Evolutionary conservation across 83 land plant species (phyloP), one percentile per base, ranked within the genome.

Genomic region (Thuja plicata): DNA sequence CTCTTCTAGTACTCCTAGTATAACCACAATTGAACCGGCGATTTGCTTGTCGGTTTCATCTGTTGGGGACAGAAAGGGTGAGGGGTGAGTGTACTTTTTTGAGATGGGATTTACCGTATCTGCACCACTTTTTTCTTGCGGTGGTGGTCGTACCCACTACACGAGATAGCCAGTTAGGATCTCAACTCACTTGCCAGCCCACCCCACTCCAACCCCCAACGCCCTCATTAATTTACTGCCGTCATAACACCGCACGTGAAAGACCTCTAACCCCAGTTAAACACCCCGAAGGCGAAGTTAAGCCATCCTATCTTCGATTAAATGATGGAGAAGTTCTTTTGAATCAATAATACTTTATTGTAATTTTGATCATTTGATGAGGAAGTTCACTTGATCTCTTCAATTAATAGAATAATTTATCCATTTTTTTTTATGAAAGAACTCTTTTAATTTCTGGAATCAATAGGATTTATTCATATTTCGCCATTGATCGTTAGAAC

Each of bases 71-170:
- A 76, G 79, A 76, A 76, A 76, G 79, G 38, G 79, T 6, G 38
- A 12, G 35, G 7, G 79, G 79, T 13, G 38, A 32, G 35, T 27
- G 79, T 76, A 76, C 79, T 76, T 76, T 76, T 32, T 38, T 76
- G 12, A 76, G 35, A 34, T 76, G 38, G 79, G 79, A 76, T 76
- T 76, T 76, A 76, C 79, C 79, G 79, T 76, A 76, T 76, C 79
- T 76, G 79, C 4, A 76, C 79, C 79, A 76, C 79, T 76, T 76
- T 76, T 24, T 35, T 32, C 17, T 34, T 76, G 79, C 15, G 79
- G 79, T 76, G 79, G 19, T 76, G 79, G 79, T 76, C 79, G 79
- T 76, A 76, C 79, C 79, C 38, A 34, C 79, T 76, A 12, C 38
- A 76, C 38, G 34, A 76, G 79, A 10, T 8, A 35, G 79, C 79